Evolutionary conservation across 2,329 filamentous ascomycete genomes (phyloP).

Genomic region (Ceratocystis alfenasii): DNA sequence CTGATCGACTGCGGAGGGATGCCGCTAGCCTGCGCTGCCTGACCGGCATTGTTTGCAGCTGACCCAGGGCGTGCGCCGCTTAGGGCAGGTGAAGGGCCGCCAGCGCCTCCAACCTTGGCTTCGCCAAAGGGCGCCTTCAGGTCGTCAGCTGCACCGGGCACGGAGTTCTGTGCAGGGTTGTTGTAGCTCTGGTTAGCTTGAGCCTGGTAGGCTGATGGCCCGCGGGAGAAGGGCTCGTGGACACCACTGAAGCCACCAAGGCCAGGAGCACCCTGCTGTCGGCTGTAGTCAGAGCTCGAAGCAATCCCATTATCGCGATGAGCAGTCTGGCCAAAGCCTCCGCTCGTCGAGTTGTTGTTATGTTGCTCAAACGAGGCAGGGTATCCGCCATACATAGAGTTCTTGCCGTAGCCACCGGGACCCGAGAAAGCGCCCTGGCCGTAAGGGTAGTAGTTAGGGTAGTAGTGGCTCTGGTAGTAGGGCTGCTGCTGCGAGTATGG

Average conservation of each 20-base stretch:
- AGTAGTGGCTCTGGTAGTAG: conserved; percentile 52
- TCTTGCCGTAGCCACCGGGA: conserved; percentile 41
- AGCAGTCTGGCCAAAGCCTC: conserved; percentile 42
- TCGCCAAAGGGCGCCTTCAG: conserved; percentile 48
- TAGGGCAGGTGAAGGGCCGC: conserved; percentile 46
- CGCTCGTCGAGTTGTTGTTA: conserved; percentile 42
- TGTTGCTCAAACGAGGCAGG: conserved; percentile 41
- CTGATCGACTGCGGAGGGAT: conserved; percentile 46
- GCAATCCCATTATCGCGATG: conserved; percentile 40
- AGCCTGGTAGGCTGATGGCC: conserved; percentile 42
- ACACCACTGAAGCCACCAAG: conserved; percentile 35
- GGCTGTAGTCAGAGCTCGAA: conserved; percentile 43
- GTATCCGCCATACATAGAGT: conserved; percentile 44
- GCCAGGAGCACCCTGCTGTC: conserved; percentile 39
- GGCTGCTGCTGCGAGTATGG: conserved; percentile 37
- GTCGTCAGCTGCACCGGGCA: conserved; percentile 37
- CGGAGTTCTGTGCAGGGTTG: conserved; percentile 37
- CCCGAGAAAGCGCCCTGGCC: conserved; percentile 37
- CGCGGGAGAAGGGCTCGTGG: conserved; percentile 45
- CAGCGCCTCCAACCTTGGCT: conserved; percentile 35
- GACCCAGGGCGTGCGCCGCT: conserved; percentile 46
- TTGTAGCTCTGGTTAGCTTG: conserved; percentile 44
- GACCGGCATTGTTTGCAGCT: conserved; percentile 39
- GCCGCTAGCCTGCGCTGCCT: conserved; percentile 37
- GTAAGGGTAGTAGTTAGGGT: conserved; percentile 47